Base-by-base conservation (phyloP, 2,329 filamentous ascomycete species). In the Talaromyces sp. region DNA sequence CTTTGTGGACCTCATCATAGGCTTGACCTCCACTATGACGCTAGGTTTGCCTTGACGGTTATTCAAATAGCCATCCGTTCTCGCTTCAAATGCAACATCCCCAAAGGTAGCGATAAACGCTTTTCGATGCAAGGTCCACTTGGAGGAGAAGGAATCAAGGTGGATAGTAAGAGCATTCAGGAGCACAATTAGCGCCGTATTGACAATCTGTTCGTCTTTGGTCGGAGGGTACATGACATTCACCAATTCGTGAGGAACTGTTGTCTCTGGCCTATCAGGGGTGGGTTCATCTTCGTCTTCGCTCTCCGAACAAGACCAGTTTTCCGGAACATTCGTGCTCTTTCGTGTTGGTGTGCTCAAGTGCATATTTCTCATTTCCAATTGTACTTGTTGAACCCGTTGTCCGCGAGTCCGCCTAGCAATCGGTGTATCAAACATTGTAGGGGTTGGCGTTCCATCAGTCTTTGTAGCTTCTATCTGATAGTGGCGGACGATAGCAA, bases 21-120 rank as follows among this genome's bases (percentile, higher is more conserved):
- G 65, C 11, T 70, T 70, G 0, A 67, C 67, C 16, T 70, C 69
- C 7, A 70, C 60, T 19, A 69, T 52, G 24, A 41, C 63, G 19
- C 45, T n/a, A 16, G 39, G 39, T 9, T 43, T n/a, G 39, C 14
- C 39, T n/a, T 7, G 39, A 43, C n/a, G 39, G 39, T 43, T 16
- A 43, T 43, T 43, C 39, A 43, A 10, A 43, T 43, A n/a, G 16
- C 39, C 39, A 43, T 43, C 39, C 6, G 39, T 43, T n/a, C 39
- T 43, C 39, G 39, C 39, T 43, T 43, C 39, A n/a, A 43, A 43
- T n/a, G 16, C 16, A 16, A 16, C 39, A 3, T 10, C 16, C 39
- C 16, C 39, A 43, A 43, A 43, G 16, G 16, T 9, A 7, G 39
- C 16, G 16, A 9, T 43, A n/a, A 43, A 43, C 6, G 39, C 16